Conservation (phyloP, 1,284 basidiomycete genomes). For the Malassezia psittaci region DNA sequence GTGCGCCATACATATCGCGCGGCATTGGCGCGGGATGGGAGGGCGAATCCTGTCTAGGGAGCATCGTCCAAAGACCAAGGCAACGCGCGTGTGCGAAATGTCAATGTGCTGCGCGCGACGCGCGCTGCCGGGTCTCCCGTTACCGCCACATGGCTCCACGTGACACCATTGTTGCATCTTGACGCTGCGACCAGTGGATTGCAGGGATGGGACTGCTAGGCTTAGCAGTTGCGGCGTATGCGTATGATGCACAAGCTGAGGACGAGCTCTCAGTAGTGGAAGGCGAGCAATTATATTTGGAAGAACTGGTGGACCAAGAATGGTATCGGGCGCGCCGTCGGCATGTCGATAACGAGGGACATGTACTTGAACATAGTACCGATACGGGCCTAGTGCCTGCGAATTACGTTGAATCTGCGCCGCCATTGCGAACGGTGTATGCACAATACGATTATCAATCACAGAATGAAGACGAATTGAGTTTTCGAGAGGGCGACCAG, state of each 20-base stretch:
- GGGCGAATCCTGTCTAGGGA: not conserved
- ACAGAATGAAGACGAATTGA: constrained; percentile 41
- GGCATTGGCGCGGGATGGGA: not conserved
- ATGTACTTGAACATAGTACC: constrained; percentile 20
- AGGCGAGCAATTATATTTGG: constrained; percentile 43
- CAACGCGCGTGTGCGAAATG: not conserved
- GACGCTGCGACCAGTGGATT: not conserved
- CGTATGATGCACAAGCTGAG: constrained; percentile 42
- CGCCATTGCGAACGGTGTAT: constrained; percentile 36
- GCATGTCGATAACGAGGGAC: constrained; percentile 20
- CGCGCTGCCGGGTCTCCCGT: not conserved
- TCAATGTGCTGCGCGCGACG: constrained; percentile 1
- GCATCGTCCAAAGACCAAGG: not conserved
- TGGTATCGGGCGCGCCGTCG: constrained; percentile 46
- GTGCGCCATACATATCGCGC: constrained; percentile 11
- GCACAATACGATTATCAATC: constrained; percentile 44
- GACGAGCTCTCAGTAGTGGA: constrained; percentile 44
- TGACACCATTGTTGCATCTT: not conserved
- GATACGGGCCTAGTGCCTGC: constrained; percentile 39
- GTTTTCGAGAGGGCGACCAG: constrained; percentile 37
- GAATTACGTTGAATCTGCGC: constrained; percentile 44
- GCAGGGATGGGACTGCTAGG: constrained; percentile 35
- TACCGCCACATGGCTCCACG: not conserved
- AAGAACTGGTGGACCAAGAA: constrained; percentile 41
- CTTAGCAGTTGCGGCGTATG: constrained; percentile 43